phyloP scores from a whole-genome alignment of 2,329 filamentous ascomycete genomes.

The Botrytis fabae region DNA sequence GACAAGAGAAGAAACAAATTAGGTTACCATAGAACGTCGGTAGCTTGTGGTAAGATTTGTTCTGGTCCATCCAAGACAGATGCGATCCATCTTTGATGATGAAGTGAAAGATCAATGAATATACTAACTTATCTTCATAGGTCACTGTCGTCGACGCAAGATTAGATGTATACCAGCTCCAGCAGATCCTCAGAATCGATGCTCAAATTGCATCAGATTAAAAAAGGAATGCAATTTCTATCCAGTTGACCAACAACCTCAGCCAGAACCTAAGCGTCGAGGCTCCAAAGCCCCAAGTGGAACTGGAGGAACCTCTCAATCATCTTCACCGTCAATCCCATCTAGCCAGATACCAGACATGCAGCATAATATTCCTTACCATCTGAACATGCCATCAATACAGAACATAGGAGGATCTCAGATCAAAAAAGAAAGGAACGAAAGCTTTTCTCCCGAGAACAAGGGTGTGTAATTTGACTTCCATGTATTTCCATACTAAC shows the following conservation, averaged over 20 bases:
- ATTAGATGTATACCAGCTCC: conserved; percentile 83
- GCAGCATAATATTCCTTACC: conserved; percentile 46
- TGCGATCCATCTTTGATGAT: conserved; percentile 16
- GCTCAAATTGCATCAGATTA: conserved; percentile 88
- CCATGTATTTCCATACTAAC: conserved; percentile 28
- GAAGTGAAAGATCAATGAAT: background rate
- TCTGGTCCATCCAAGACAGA: conserved; percentile 21
- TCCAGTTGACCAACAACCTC: conserved; percentile 76
- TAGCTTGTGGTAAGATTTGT: conserved; percentile 82
- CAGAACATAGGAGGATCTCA: conserved; percentile 48
- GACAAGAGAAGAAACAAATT: conserved; percentile 85
- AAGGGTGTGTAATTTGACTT: conserved; percentile 35
- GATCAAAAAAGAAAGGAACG: conserved; percentile 44
- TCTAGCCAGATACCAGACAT: conserved; percentile 47
- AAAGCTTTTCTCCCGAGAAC: conserved; percentile 40
- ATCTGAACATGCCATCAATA: conserved; percentile 48
- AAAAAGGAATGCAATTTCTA: conserved; percentile 95
- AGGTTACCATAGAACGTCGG: conserved; percentile 91
- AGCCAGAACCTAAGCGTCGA: conserved; percentile 46
- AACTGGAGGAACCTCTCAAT: conserved; percentile 45
- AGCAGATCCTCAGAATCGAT: conserved; percentile 72
- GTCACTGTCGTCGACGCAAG: conserved; percentile 88
- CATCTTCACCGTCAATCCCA: conserved; percentile 51
- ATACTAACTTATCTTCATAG: conserved; percentile 49
- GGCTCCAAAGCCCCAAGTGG: conserved; percentile 44